Conservation (phyloP, 495 filamentous ascomycete species). For the Mycothermus thermophilus region DNA sequence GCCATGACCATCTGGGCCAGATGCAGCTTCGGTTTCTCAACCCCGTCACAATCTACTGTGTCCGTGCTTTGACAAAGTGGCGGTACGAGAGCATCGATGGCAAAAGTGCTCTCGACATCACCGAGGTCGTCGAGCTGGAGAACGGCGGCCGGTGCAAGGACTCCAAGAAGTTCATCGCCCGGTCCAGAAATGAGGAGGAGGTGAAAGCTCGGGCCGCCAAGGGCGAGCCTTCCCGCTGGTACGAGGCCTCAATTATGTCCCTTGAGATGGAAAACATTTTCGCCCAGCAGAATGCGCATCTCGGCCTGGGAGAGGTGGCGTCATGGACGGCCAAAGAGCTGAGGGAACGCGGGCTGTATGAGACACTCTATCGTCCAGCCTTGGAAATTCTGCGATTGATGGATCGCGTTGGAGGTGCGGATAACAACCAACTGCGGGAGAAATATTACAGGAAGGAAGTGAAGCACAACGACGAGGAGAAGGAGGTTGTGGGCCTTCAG, state of each 20-base stretch:
- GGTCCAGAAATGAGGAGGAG: background rate
- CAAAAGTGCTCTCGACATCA: conserved; percentile 24
- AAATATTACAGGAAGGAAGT: background rate
- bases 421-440: conserved; percentile 7
- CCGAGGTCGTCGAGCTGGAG: conserved; percentile 26
- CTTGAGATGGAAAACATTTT: conserved; percentile 15
- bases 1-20: background rate
- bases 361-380: conserved; percentile 18
- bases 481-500: too few relatives aligned
- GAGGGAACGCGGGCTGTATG: conserved; percentile 9
- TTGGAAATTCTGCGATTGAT: conserved; percentile 21
- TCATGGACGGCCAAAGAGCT: conserved; percentile 22
- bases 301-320: conserved; percentile 28
- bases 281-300: conserved; percentile 21
- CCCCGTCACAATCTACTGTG: conserved; percentile 12
- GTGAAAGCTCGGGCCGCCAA: background rate
- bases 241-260: conserved; percentile 27
- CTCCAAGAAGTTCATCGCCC: background rate
- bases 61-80: conserved; percentile 22
- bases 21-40: conserved; percentile 15
- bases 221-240: conserved; percentile 23
- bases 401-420: conserved; percentile 21
- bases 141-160: conserved; percentile 1
- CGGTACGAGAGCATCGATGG: conserved; percentile 7
- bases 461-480: too few relatives aligned